These are phyloP conservation scores for Euryodendron excelsum DNA, from an alignment of 148 eudicot genomes.

Conservation along the genomic window DNA sequence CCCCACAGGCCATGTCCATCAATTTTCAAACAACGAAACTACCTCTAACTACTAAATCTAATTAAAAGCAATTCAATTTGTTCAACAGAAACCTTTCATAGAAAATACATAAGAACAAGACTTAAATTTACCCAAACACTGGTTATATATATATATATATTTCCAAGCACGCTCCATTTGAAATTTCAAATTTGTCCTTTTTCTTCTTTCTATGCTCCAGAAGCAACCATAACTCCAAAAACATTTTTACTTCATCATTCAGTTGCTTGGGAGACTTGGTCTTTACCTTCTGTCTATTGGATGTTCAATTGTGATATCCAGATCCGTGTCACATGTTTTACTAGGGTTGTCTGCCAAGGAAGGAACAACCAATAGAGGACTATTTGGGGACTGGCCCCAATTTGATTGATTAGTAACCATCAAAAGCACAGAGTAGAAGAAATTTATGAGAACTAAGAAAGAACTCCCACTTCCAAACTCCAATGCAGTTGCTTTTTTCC, in stretches of 20 bases:
- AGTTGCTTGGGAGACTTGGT: neutral
- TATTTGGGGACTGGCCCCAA: slow-evolving; percentile 2
- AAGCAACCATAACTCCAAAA: neutral
- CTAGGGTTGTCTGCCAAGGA: neutral
- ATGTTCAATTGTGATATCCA: neutral
- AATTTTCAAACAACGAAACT: no score
- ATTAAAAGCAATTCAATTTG: no score
- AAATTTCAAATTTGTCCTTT: neutral
- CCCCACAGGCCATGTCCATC: no score
- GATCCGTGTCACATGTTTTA: neutral
- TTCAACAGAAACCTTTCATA: no score
- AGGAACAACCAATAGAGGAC: neutral
- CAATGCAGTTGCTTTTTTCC: no score
- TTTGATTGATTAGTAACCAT: no score
- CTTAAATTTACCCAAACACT: no score
- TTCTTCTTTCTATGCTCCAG: neutral
- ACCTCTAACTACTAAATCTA: no score
- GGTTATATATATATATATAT: no score
- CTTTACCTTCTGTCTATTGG: neutral
- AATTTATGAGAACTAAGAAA: neutral
- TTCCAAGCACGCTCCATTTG: no score
- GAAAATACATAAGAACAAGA: no score
- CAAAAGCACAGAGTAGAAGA: neutral
- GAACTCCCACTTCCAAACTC: neutral
- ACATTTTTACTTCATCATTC: neutral